Evolutionary conservation across 352 stramenopile genomes (phyloP).

Genomic region (Globisporangium cylindrosporum): DNA sequence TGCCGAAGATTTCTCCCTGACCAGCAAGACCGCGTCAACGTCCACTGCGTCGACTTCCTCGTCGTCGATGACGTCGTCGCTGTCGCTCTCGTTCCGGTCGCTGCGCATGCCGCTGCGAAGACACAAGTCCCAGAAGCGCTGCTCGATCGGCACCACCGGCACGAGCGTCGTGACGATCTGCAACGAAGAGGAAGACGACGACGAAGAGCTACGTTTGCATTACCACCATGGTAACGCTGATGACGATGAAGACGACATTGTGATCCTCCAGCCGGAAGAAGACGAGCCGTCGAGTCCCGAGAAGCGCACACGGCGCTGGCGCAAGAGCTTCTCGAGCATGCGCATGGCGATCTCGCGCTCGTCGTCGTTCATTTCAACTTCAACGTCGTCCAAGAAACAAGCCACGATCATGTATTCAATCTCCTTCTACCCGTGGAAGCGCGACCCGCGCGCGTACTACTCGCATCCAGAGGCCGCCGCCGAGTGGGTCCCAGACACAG

Average conservation of each 20-base stretch:
- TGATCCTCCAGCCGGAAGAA: slow-evolving; percentile 18
- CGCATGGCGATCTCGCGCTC: slow-evolving; percentile 17
- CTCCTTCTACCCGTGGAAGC: slow-evolving; percentile 77
- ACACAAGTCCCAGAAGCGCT: slow-evolving; percentile 7
- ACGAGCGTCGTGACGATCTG: slow-evolving; percentile 14
- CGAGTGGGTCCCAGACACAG: slow-evolving; percentile 71
- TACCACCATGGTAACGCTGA: not conserved
- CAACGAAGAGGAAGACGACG: slow-evolving; percentile 10
- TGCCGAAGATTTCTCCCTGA: slow-evolving; percentile 4
- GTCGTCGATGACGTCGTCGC: not conserved
- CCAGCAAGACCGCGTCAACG: slow-evolving; percentile 2
- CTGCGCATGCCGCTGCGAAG: slow-evolving; percentile 8
- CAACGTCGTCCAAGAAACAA: slow-evolving; percentile 18
- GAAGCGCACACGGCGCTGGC: slow-evolving; percentile 8
- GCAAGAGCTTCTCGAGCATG: slow-evolving; percentile 11
- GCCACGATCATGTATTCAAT: slow-evolving; percentile 62
- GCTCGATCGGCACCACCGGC: slow-evolving; percentile 15
- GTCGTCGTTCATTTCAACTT: slow-evolving; percentile 3
- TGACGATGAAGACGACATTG: slow-evolving; percentile 20
- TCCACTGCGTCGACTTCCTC: not conserved
- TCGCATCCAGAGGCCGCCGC: slow-evolving; percentile 62
- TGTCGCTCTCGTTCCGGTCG: slow-evolving; percentile 2
- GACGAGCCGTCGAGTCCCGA: slow-evolving; percentile 2
- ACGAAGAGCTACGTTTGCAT: not conserved
- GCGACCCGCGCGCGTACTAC: slow-evolving; percentile 64